A percentile compares a stretch with the other conserved stretches of the same genome.
Conservation (phyloP, 148 eudicot species). For the Cornus controversa region DNA sequence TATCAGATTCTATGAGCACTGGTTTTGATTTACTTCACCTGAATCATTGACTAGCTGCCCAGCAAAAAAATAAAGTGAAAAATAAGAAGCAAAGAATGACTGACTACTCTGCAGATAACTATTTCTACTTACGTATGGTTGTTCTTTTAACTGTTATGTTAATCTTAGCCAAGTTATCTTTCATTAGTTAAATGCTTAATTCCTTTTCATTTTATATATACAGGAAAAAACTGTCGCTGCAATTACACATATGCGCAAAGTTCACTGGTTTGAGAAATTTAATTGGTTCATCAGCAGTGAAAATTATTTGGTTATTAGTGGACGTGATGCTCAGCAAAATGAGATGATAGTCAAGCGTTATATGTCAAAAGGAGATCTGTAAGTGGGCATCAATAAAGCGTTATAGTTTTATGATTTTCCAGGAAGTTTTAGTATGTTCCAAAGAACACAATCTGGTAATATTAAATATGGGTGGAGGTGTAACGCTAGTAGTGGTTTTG, state of each 20-base stretch:
- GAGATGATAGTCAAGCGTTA: conserved; percentile 99
- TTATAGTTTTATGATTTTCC: background rate
- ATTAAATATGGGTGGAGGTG: background rate
- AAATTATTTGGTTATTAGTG: conserved; percentile 91
- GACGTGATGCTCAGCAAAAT: conserved; percentile 99
- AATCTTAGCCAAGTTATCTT: background rate
- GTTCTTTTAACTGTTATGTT: background rate
- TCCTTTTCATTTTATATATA: conserved; percentile 15
- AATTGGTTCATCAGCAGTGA: conserved; percentile 98
- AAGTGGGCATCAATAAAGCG: conserved; percentile 32
- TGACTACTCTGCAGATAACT: background rate
- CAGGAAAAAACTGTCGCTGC: conserved; percentile 97
- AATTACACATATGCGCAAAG: conserved; percentile 96
- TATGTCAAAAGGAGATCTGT: conserved; percentile 97
- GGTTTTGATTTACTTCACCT: background rate
- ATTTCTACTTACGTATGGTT: background rate
- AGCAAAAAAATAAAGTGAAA: background rate
- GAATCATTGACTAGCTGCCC: background rate
- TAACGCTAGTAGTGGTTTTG: background rate
- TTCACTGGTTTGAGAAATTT: conserved; percentile 99
- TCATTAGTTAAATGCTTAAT: background rate
- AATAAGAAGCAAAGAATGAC: background rate
- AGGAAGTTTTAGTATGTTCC: background rate
- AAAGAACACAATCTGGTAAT: background rate
- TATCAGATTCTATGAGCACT: background rate